phyloP scores from a whole-genome alignment of 2,329 filamentous ascomycete genomes.

The Cladosporium sp. region DNA sequence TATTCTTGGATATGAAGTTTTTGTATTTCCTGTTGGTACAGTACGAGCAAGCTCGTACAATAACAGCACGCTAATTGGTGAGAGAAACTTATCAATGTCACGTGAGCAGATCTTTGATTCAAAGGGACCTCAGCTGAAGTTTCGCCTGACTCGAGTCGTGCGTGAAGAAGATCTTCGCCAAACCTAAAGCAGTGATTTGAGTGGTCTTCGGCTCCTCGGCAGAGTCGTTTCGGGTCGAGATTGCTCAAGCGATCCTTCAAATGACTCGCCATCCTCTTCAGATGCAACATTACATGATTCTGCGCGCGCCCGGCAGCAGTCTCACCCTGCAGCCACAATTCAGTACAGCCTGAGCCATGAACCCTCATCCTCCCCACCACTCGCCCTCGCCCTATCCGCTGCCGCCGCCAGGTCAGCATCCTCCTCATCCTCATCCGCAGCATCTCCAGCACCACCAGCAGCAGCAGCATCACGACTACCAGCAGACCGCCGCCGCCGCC shows the following conservation, averaged over 20 bases:
- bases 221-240: background rate
- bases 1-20: background rate
- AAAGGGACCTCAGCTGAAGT: background rate
- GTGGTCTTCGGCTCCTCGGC: background rate
- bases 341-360: slow-evolving; percentile 13
- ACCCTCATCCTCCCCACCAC: slow-evolving; percentile 12
- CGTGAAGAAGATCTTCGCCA: background rate
- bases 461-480: slow-evolving; percentile 8
- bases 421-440: background rate
- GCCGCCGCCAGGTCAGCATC: slow-evolving; percentile 11
- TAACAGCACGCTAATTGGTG: background rate
- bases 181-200: background rate
- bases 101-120: background rate
- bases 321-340: slow-evolving; percentile 2
- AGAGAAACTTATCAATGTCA: background rate
- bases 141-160: background rate
- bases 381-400: slow-evolving; percentile 9
- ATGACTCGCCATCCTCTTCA: background rate
- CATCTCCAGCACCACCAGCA: background rate
- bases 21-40: too few species aligned
- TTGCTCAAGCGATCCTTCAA: background rate
- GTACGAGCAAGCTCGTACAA: too few species aligned
- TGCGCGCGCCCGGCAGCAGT: slow-evolving; percentile 7
- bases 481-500: slow-evolving; percentile 12
- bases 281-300: background rate